Base-by-base conservation (phyloP, 1,284 basidiomycete genomes). In the Neotropicomus parvogracilis region DNA sequence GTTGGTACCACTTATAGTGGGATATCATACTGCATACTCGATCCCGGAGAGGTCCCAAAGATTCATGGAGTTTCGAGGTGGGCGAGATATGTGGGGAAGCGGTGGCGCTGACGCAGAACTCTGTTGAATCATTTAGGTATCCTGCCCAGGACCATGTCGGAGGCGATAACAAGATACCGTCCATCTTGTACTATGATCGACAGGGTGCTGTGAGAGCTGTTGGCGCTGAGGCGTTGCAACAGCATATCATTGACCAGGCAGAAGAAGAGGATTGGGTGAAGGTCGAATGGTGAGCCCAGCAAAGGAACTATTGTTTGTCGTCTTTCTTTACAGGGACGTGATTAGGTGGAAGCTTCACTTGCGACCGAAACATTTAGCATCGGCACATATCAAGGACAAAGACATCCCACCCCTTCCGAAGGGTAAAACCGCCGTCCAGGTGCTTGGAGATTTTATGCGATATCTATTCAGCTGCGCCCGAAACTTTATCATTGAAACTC, bases 301-400 rank as follows among this genome's bases (percentile, higher is more conserved):
- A 21, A 12, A 8, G 26, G 19, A 3, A 21, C 5, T 1, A 7
- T 7, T 11, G 11, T 11, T 13, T n/a, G 11, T 26, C 17, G 8
- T 13, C 3, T 28, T 34, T 27, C 17, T 34, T 55, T 6, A 60
- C 34, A 19, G 17, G 7, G 21, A 41, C 14, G 8, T 0, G 21
- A 5, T 20, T 17, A 82, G 80, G 80, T 82, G 80, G 68, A 81
- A 82, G 53, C 65, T 83, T 1, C 72, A 80, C 52, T 59, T 83
- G 13, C 72, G 75, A 4, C 69, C 75, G 3, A 54, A 59, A 21
- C 62, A 66, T 9, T 50, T 70, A 40, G 52, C 49, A 40, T 52
- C 54, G 21, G 49, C 54, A 26, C 56, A 60, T 40, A 59, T 63
- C 43, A 57, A 53, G 14, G 46, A 59, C 27, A 43, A 53, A 1